Percentiles rank a stretch among this genome's conserved stretches.
Evolutionary conservation across 1,284 basidiomycete genomes (phyloP).

Genomic region (Puccinia triticina): DNA sequence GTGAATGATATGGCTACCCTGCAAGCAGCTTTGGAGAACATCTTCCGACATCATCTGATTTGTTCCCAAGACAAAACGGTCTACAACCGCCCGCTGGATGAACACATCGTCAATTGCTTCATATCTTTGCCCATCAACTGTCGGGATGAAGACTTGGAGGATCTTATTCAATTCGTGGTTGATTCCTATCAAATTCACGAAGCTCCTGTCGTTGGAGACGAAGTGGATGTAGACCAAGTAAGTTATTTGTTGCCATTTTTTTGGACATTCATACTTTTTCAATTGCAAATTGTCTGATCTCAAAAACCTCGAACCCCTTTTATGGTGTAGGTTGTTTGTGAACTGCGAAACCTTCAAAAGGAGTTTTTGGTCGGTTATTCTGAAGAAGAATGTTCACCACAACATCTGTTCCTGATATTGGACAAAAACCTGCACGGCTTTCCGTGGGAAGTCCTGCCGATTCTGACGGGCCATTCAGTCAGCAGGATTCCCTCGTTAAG

Average conservation of each 20-base stretch:
- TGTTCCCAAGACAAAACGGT: conserved; percentile 68
- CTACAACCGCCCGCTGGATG: conserved; percentile 67
- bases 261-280: not conserved
- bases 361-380: conserved; percentile 56
- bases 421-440: conserved; percentile 87
- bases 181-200: conserved; percentile 94
- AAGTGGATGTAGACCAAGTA: conserved; percentile 87
- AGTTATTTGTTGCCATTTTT: too few relatives aligned
- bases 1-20: conserved; percentile 31
- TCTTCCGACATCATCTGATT: conserved; percentile 61
- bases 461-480: conserved; percentile 78
- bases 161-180: conserved; percentile 88
- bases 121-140: conserved; percentile 77
- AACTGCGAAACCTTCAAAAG: conserved; percentile 65
- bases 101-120: conserved; percentile 79
- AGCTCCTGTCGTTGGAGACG: conserved; percentile 81
- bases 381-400: conserved; percentile 50
- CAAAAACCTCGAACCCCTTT: not conserved
- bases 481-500: conserved; percentile 86
- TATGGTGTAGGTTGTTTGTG: conserved; percentile 65
- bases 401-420: conserved; percentile 82
- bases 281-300: not conserved
- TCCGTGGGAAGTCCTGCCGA: conserved; percentile 95
- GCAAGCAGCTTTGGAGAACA: conserved; percentile 26
- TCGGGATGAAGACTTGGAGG: conserved; percentile 90